phyloP scores from a whole-genome alignment of 2,329 filamentous ascomycete species.

The Penicillium sp. region DNA sequence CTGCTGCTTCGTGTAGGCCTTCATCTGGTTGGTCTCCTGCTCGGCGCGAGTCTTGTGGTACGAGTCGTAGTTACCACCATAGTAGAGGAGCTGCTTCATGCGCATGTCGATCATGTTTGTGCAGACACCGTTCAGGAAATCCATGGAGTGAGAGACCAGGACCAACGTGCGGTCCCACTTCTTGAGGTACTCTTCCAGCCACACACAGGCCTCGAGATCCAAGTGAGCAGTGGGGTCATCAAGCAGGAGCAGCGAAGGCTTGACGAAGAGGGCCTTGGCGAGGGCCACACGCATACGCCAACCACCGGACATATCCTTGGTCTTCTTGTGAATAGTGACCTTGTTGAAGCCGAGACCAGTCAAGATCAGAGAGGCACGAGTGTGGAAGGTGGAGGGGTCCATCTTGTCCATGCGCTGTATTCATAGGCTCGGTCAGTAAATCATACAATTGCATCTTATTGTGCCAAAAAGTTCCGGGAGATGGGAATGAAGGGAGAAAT shows the following conservation, averaged over 20 bases:
- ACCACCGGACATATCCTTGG: constrained; percentile 99
- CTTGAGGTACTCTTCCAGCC: constrained; percentile 99
- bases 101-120: constrained; percentile 99
- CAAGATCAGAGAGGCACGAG: constrained; percentile 91
- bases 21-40: constrained; percentile 97
- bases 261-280: constrained; percentile 96
- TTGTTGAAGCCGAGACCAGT: constrained; percentile 99
- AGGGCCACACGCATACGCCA: constrained; percentile 99
- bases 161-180: constrained; percentile 98
- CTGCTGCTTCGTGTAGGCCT: constrained; percentile 98
- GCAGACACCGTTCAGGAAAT: constrained; percentile 99
- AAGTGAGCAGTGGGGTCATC: constrained; percentile 99
- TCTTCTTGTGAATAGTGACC: constrained; percentile 96
- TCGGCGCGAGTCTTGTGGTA: constrained; percentile 93
- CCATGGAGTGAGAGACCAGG: constrained; percentile 95
- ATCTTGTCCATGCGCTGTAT: constrained; percentile 92
- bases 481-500: not conserved
- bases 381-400: constrained; percentile 96
- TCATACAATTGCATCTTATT: not conserved
- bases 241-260: constrained; percentile 90
- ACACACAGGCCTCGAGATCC: constrained; percentile 98
- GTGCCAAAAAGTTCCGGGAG: not conserved
- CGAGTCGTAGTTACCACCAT: constrained; percentile 99
- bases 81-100: constrained; percentile 84
- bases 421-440: constrained; percentile 25